Conservation (phyloP, 2,329 filamentous ascomycete species). For the Lasiodiplodia hormozganensis region DNA sequence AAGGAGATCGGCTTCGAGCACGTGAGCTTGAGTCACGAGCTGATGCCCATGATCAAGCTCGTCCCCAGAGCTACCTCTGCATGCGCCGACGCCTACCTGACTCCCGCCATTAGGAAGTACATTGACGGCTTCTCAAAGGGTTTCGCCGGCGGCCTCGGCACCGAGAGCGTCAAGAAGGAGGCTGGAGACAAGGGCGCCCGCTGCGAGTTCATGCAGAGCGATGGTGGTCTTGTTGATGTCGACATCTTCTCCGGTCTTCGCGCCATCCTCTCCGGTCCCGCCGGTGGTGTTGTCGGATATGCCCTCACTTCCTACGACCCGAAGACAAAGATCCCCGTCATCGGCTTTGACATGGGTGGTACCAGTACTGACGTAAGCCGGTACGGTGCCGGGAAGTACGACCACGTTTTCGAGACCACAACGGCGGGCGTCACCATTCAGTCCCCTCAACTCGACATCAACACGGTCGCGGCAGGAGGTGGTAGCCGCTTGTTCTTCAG, state of each 20-base stretch:
- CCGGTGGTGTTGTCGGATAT: constrained; percentile 93
- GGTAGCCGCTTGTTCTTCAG: constrained; percentile 85
- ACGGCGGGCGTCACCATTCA: constrained; percentile 95
- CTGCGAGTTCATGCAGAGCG: constrained; percentile 95
- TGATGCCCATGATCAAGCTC: constrained; percentile 90
- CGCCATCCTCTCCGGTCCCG: constrained; percentile 86
- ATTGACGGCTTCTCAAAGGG: constrained; percentile 78
- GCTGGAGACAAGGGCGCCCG: constrained; percentile 72
- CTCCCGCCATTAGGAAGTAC: constrained; percentile 79
- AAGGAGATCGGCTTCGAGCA: constrained; percentile 82
- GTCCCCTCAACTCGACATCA: constrained; percentile 90
- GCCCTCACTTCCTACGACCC: constrained; percentile 89
- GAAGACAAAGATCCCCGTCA: constrained; percentile 81
- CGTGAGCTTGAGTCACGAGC: constrained; percentile 78
- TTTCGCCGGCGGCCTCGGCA: constrained; percentile 81
- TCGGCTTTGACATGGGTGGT: constrained; percentile 96
- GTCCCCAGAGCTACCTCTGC: constrained; percentile 78
- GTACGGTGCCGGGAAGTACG: constrained; percentile 81
- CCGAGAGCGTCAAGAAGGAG: constrained; percentile 73
- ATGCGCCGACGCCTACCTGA: constrained; percentile 81
- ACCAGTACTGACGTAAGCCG: constrained; percentile 91
- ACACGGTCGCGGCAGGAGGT: constrained; percentile 91
- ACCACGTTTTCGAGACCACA: constrained; percentile 93
- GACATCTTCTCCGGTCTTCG: constrained; percentile 83
- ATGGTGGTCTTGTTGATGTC: constrained; percentile 75